Evolutionary conservation across 106 monocot species (phyloP).

Genomic region (Agapanthus africanus): DNA sequence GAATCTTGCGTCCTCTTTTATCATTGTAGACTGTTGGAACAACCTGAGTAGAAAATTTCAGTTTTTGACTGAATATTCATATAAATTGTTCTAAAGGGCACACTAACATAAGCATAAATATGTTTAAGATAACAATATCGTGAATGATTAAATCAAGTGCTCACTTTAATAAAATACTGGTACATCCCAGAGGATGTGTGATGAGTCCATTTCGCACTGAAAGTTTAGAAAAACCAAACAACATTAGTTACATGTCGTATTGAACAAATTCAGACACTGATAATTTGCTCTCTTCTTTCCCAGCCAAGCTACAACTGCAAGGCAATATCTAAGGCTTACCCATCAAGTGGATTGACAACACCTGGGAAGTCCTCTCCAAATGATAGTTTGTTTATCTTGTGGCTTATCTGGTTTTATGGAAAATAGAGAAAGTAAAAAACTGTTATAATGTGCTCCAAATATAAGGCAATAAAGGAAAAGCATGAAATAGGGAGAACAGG

Average conservation of each 20-base stretch:
- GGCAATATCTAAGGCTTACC: slow-evolving; percentile 34
- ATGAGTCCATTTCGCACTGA: slow-evolving; percentile 74
- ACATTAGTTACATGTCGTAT: neutral
- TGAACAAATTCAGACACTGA: neutral
- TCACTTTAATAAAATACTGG: slow-evolving; percentile 91
- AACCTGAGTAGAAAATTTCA: slow-evolving; percentile 41
- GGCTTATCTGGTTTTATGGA: slow-evolving; percentile 18
- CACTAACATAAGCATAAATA: neutral
- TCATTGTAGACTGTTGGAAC: slow-evolving; percentile 92
- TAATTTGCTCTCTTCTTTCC: neutral
- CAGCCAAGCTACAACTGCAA: neutral
- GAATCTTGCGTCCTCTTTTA: slow-evolving; percentile 71
- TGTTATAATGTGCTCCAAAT: neutral
- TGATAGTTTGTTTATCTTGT: slow-evolving; percentile 30
- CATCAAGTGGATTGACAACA: slow-evolving; percentile 66
- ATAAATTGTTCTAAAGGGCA: neutral
- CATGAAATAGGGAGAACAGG: neutral
- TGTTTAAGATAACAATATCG: too few relatives aligned
- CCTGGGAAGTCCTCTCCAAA: slow-evolving; percentile 34
- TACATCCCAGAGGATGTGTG: slow-evolving; percentile 55
- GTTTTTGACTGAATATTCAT: slow-evolving; percentile 2
- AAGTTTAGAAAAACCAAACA: slow-evolving; percentile 5
- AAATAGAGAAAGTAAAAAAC: neutral
- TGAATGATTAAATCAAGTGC: slow-evolving; percentile 5
- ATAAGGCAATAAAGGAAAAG: neutral